Evolutionary conservation across 169 alveolate species (phyloP).

Genomic region (Plasmodium coatneyi): DNA sequence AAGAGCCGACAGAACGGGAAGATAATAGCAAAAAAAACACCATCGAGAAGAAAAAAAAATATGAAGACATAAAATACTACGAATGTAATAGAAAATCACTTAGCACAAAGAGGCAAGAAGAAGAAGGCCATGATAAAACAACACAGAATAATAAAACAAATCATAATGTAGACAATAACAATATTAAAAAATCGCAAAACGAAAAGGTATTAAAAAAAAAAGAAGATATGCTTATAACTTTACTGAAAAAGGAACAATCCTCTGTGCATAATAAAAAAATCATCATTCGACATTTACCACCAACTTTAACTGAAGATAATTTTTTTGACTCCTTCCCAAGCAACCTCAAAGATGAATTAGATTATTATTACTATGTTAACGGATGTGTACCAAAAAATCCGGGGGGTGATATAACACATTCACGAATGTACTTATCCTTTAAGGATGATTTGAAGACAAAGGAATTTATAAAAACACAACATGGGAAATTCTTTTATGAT

Average conservation of each 20-base stretch:
- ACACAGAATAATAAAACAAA: conserved; percentile 9
- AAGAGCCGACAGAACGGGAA: conserved; percentile 1
- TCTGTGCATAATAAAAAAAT: conserved; percentile 65
- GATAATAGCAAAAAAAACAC: conserved; percentile 11
- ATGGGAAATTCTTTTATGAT: conserved; percentile 71
- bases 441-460: conserved; percentile 74
- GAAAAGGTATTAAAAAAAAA: conserved; percentile 7
- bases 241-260: conserved; percentile 27
- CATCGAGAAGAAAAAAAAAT: conserved; percentile 16
- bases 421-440: conserved; percentile 75
- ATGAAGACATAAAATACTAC: conserved; percentile 20
- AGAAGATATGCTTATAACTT: conserved; percentile 52
- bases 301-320: conserved; percentile 67
- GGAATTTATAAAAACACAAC: conserved; percentile 60
- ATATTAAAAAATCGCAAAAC: conserved; percentile 18
- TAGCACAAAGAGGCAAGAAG: conserved; percentile 7
- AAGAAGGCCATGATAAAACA: conserved; percentile 4
- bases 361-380: conserved; percentile 72
- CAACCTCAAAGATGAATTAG: conserved; percentile 71
- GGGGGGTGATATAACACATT: conserved; percentile 37
- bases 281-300: conserved; percentile 66
- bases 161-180: conserved; percentile 10
- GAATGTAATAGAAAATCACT: conserved; percentile 22
- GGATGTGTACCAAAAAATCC: conserved; percentile 44
- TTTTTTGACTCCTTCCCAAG: conserved; percentile 73